Evolutionary conservation across 805 yeast genomes (phyloP).

Genomic region (Geotrichum ghanense): DNA sequence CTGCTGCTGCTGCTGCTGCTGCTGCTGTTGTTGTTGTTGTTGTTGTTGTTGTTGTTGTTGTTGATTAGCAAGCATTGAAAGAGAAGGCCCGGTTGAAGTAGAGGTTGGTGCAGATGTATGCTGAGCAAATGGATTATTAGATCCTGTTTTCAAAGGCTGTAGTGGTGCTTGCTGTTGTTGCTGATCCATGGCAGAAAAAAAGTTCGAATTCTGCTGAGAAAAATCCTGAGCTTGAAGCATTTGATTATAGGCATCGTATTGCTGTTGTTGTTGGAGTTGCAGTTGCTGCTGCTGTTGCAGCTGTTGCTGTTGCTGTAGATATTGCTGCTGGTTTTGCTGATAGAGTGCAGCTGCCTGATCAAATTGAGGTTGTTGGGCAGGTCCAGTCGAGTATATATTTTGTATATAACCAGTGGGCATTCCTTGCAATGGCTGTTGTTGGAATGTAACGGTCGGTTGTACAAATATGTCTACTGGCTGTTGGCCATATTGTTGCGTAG

Average conservation of each 20-base stretch:
- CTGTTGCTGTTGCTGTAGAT: constrained; percentile 28
- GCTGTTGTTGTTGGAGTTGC: constrained; percentile 14
- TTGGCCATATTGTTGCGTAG: constrained; percentile 24
- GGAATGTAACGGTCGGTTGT: constrained; percentile 35
- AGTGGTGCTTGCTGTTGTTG: constrained; percentile 27
- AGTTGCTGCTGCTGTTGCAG: constrained; percentile 30
- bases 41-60: constrained; percentile 19
- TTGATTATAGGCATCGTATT: constrained; percentile 12
- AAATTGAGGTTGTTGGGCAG: constrained; percentile 10
- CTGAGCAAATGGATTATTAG: constrained; percentile 68
- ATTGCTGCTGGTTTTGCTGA: constrained; percentile 14
- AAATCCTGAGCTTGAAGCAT: not conserved
- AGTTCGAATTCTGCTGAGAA: constrained; percentile 12
- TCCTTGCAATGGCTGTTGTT: constrained; percentile 29
- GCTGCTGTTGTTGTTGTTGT: constrained; percentile 18
- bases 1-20: constrained; percentile 14
- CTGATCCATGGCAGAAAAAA: not conserved
- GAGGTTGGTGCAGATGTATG: constrained; percentile 3
- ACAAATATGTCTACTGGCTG: constrained; percentile 48
- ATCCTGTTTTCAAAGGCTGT: constrained; percentile 54
- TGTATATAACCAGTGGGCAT: constrained; percentile 45
- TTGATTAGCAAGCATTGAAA: constrained; percentile 8
- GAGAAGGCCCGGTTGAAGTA: constrained; percentile 5
- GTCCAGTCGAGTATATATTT: constrained; percentile 29
- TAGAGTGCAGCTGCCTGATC: constrained; percentile 10